phyloP scores from a whole-genome alignment of 352 stramenopile genomes.

The Phytophthora hibernalis region DNA sequence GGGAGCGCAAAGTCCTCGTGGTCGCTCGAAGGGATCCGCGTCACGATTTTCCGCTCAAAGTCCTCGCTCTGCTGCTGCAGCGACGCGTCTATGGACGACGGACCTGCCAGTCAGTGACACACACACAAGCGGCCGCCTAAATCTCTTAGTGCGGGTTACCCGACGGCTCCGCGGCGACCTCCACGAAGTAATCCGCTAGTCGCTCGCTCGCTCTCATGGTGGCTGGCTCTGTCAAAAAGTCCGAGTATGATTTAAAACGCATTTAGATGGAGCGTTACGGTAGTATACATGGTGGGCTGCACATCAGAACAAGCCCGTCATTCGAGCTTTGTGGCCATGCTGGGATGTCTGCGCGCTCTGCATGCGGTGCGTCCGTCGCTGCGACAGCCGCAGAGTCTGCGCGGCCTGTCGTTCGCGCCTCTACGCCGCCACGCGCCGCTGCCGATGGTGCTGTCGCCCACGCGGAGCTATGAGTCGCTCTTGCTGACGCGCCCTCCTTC shows the following conservation, averaged over 20 bases:
- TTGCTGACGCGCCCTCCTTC: conserved; percentile 15
- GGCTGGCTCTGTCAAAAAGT: not conserved
- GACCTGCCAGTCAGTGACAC: not conserved
- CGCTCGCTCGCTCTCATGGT: conserved; percentile 20
- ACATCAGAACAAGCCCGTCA: conserved; percentile 20
- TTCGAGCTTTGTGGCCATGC: conserved; percentile 26
- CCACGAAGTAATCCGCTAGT: conserved; percentile 83
- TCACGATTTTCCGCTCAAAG: conserved; percentile 53
- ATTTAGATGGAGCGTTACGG: not conserved
- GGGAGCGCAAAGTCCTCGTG: conserved; percentile 71
- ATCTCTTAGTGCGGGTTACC: conserved; percentile 2
- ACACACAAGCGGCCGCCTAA: not conserved
- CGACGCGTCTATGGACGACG: conserved; percentile 1
- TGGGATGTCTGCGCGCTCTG: conserved; percentile 33
- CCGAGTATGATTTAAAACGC: not conserved
- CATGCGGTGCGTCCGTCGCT: conserved; percentile 11
- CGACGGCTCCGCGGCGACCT: conserved; percentile 58
- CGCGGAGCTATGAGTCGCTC: conserved; percentile 11
- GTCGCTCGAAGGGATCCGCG: conserved; percentile 53
- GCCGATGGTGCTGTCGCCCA: conserved; percentile 6
- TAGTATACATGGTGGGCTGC: not conserved
- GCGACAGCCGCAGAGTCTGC: conserved; percentile 17
- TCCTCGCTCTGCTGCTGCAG: conserved; percentile 38
- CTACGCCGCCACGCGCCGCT: conserved; percentile 7
- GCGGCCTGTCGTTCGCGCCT: conserved; percentile 6